Evolutionary conservation across 2,329 filamentous ascomycete genomes (phyloP), one percentile per base, ranked within the genome.

Genomic region (Fusarium compactum): DNA sequence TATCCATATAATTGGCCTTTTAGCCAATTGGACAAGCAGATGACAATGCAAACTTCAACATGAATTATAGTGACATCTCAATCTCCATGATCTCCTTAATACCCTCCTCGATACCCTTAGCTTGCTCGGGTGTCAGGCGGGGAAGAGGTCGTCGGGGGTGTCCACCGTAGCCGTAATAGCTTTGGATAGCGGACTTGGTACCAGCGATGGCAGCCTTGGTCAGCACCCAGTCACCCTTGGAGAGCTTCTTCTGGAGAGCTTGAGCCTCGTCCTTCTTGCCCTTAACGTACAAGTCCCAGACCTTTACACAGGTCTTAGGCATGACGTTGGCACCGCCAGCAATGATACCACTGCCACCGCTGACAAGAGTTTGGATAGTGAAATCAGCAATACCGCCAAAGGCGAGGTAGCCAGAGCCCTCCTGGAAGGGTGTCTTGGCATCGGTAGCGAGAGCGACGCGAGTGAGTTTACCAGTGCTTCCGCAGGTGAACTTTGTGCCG

Each of bases 401-500:
- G 22, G 93, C 93, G 87, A 96, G 92, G 84, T 95, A 97, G 14
- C 89, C 89, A 22, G 85, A 87, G 34, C 88, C 88, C 66, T 86
- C 82, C 10, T 81, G 78, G 64, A 78, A 82, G 14, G 91, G 89
- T 0, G 91, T 94, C 79, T 90, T 89, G 61, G 93, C 92, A 74
- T 92, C 83, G 50, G 91, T 89, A 47, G 89, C 92, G 16, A 87
- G 81, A 9, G 93, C 93, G 7, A 97, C 92, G 32, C 94, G 90
- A 15, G 93, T 95, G 71, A 97, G 86, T 83, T 97, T 97, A 70
- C 94, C 94, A 2, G 93, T 96, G 84, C 93, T 96, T 71, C 92
- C 94, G 79, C 93, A 97, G 43, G 94, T 97, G 85, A 97, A 97
- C 81, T 97, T 97, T 58, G 93, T 95, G 68, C 94, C 94, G 68